Evolutionary conservation across 768 basidiomycete species (phyloP).

Genomic region (Lactifluus subvellereus): DNA sequence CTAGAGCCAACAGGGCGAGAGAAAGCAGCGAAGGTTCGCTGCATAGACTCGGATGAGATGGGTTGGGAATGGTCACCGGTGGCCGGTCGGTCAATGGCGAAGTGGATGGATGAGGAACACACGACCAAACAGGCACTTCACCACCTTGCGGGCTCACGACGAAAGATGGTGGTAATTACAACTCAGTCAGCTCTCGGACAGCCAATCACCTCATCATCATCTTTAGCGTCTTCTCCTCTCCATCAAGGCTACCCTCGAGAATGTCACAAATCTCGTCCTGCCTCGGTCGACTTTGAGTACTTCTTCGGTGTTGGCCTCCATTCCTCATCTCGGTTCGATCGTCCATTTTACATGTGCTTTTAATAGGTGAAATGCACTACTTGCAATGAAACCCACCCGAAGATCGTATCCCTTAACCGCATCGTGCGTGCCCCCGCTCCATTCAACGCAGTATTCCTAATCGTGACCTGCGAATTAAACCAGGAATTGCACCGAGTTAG

Average conservation of each 20-base stretch:
- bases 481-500: constrained; percentile 66
- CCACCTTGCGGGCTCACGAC: neutral
- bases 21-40: constrained; percentile 1
- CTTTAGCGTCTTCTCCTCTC: constrained; percentile 55
- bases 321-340: neutral
- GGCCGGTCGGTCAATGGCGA: neutral
- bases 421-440: constrained; percentile 35
- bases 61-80: too few species aligned
- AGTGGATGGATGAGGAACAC: constrained; percentile 2
- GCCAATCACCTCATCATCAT: constrained; percentile 12
- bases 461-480: neutral
- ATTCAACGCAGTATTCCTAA: neutral
- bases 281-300: constrained; percentile 66
- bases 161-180: constrained; percentile 3
- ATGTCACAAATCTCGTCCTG: constrained; percentile 66
- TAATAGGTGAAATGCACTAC: constrained; percentile 69
- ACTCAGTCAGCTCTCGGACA: neutral
- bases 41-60: neutral
- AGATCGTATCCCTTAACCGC: constrained; percentile 66
- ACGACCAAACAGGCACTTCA: constrained; percentile 20
- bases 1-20: constrained; percentile 18
- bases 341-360: constrained; percentile 8
- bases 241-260: constrained; percentile 77
- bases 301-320: constrained; percentile 57
- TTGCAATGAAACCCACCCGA: constrained; percentile 73